These are phyloP conservation scores for Biancaea sappan DNA, from an alignment of 306 rosid species.

Conservation along the genomic window DNA sequence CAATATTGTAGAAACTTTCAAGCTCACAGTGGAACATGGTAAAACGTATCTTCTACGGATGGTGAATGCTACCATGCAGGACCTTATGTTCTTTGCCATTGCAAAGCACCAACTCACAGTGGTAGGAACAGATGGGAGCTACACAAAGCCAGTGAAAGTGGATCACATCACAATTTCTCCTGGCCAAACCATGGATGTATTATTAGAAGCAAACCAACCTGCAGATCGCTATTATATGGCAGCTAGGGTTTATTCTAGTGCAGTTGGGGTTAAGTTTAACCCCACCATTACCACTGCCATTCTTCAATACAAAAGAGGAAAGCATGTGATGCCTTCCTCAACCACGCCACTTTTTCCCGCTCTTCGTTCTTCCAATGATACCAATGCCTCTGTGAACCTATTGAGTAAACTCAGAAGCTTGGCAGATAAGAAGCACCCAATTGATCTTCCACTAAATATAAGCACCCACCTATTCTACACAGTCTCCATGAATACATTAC, in stretches of 20 bases:
- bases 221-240: slow-evolving; percentile 57
- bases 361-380: slow-evolving; percentile 55
- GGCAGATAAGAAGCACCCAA: too few relatives aligned
- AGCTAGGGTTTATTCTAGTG: slow-evolving; percentile 47
- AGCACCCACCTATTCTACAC: slow-evolving; percentile 36
- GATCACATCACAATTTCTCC: slow-evolving; percentile 53
- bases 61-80: too few relatives aligned
- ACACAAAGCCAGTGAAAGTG: too few relatives aligned
- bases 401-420: too few relatives aligned
- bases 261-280: slow-evolving; percentile 4
- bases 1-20: too few relatives aligned
- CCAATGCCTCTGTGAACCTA: too few relatives aligned
- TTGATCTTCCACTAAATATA: slow-evolving; percentile 43
- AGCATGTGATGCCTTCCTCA: not conserved
- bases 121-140: slow-evolving; percentile 56
- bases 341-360: slow-evolving; percentile 34
- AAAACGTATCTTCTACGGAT: too few relatives aligned
- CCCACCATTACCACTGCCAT: slow-evolving; percentile 59
- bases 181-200: slow-evolving; percentile 60
- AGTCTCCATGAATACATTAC: slow-evolving; percentile 43
- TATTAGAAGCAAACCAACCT: slow-evolving; percentile 47
- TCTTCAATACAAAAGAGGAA: too few relatives aligned
- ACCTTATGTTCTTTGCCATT: slow-evolving; percentile 47
- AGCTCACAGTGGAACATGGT: too few relatives aligned
- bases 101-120: slow-evolving; percentile 56